These are phyloP conservation scores for Barnettozyma sucrosica DNA, from an alignment of 805 yeast genomes.

Conservation along the genomic window DNA sequence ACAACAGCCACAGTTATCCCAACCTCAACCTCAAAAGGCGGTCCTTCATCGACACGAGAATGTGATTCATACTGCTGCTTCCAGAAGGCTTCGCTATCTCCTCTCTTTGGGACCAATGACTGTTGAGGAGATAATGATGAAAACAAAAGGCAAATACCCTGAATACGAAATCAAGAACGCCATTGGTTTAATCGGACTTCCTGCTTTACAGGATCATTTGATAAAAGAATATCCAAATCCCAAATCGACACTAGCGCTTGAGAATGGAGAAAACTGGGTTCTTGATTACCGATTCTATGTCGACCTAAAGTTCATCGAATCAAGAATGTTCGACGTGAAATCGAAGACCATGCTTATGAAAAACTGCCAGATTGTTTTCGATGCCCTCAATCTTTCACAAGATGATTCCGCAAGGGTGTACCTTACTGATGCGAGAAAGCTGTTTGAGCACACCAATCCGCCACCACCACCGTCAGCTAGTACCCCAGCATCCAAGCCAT, in stretches of 20 bases:
- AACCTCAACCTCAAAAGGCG: neutral
- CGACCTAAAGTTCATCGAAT: slow-evolving; percentile 16
- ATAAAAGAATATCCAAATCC: slow-evolving; percentile 26
- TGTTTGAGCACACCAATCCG: neutral
- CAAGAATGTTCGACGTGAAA: slow-evolving; percentile 7
- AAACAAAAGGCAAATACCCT: slow-evolving; percentile 23
- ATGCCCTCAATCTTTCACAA: slow-evolving; percentile 14
- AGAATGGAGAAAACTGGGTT: slow-evolving; percentile 28
- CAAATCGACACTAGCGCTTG: slow-evolving; percentile 10
- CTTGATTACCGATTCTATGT: slow-evolving; percentile 33
- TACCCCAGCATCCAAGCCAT: neutral
- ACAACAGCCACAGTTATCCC: neutral
- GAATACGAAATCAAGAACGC: slow-evolving; percentile 26
- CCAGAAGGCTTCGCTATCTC: slow-evolving; percentile 35
- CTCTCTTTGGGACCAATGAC: slow-evolving; percentile 46
- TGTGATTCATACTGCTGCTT: neutral
- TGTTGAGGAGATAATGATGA: slow-evolving; percentile 25
- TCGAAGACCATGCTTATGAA: slow-evolving; percentile 8
- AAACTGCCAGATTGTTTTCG: slow-evolving; percentile 17
- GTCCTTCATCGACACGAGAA: neutral
- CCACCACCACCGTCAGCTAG: neutral
- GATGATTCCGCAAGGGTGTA: slow-evolving; percentile 16
- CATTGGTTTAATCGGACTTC: slow-evolving; percentile 25
- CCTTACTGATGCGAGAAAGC: neutral
- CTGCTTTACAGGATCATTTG: slow-evolving; percentile 15